These are phyloP conservation scores for Candida andamanensis DNA, from an alignment of 805 yeast genomes.

Conservation along the genomic window DNA sequence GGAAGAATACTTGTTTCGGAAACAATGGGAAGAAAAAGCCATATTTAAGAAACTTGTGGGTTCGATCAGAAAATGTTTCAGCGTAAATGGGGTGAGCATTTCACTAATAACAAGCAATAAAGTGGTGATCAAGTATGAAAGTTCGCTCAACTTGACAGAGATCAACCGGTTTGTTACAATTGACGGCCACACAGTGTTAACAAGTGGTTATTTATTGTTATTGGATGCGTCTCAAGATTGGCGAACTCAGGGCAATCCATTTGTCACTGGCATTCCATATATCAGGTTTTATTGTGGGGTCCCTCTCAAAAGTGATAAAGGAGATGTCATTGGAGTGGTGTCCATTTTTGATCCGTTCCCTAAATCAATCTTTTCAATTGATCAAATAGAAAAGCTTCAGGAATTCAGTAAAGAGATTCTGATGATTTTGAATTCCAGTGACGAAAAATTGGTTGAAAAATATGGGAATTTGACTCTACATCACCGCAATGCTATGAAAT, in stretches of 20 bases:
- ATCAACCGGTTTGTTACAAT: slow-evolving; percentile 54
- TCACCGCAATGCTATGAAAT: slow-evolving; percentile 7
- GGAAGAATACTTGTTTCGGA: slow-evolving; percentile 29
- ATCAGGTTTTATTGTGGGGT: slow-evolving; percentile 64
- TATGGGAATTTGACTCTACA: background rate
- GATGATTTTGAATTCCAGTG: slow-evolving; percentile 28
- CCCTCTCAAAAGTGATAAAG: slow-evolving; percentile 30
- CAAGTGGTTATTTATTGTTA: slow-evolving; percentile 49
- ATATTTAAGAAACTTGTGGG: slow-evolving; percentile 35
- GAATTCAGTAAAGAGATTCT: slow-evolving; percentile 38
- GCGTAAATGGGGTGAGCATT: slow-evolving; percentile 50
- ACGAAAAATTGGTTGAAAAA: slow-evolving; percentile 5
- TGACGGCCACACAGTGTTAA: slow-evolving; percentile 65
- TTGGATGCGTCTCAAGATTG: slow-evolving; percentile 64
- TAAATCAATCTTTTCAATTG: slow-evolving; percentile 30
- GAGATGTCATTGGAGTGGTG: slow-evolving; percentile 44
- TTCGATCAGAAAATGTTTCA: slow-evolving; percentile 36
- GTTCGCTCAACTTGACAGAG: slow-evolving; percentile 43
- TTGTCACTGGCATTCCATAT: slow-evolving; percentile 56
- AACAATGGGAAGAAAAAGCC: slow-evolving; percentile 46
- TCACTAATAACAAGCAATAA: slow-evolving; percentile 49
- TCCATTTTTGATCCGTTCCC: slow-evolving; percentile 52
- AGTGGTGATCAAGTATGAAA: slow-evolving; percentile 47
- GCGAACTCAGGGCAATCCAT: slow-evolving; percentile 60
- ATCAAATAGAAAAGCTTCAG: slow-evolving; percentile 30